Conservation (phyloP, 495 filamentous ascomycete species). For the Talaromyces nanjingensis region DNA sequence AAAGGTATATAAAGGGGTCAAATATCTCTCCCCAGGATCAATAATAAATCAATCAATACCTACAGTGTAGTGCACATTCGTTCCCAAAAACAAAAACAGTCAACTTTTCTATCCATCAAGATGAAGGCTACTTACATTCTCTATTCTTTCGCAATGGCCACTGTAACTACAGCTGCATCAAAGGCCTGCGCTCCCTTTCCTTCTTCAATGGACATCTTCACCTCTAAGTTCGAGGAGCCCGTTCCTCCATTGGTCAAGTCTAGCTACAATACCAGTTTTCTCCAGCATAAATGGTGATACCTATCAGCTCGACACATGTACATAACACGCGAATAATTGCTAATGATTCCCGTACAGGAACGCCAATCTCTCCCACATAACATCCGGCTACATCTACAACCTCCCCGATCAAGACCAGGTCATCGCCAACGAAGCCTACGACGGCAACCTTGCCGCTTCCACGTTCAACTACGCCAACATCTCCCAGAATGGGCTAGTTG, state of each 20-base stretch:
- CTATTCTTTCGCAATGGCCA: background rate
- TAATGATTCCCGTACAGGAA: slow-evolving; percentile 15
- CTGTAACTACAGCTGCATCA: background rate
- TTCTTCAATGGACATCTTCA: slow-evolving; percentile 16
- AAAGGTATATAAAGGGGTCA: background rate
- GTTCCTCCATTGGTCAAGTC: slow-evolving; percentile 20
- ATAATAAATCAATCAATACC: background rate
- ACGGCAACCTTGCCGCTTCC: slow-evolving; percentile 19
- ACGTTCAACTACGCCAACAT: slow-evolving; percentile 25
- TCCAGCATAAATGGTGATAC: slow-evolving; percentile 23
- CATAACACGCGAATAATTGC: background rate
- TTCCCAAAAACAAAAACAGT: background rate
- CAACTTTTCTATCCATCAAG: background rate
- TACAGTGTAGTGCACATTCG: too few species aligned
- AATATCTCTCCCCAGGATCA: background rate
- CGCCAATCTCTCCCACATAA: slow-evolving; percentile 23
- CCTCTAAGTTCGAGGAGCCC: slow-evolving; percentile 19
- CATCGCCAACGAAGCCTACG: slow-evolving; percentile 21
- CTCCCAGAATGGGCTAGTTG: slow-evolving; percentile 19
- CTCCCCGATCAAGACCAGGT: slow-evolving; percentile 18
- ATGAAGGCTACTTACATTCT: background rate
- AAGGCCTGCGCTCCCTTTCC: slow-evolving; percentile 13
- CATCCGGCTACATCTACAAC: slow-evolving; percentile 22
- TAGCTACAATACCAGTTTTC: slow-evolving; percentile 20
- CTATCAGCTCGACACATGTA: background rate